Percentiles rank a stretch among this genome's conserved stretches.
phyloP scores from a whole-genome alignment of 2,329 filamentous ascomycete genomes.

The Cordyceps javanica region DNA sequence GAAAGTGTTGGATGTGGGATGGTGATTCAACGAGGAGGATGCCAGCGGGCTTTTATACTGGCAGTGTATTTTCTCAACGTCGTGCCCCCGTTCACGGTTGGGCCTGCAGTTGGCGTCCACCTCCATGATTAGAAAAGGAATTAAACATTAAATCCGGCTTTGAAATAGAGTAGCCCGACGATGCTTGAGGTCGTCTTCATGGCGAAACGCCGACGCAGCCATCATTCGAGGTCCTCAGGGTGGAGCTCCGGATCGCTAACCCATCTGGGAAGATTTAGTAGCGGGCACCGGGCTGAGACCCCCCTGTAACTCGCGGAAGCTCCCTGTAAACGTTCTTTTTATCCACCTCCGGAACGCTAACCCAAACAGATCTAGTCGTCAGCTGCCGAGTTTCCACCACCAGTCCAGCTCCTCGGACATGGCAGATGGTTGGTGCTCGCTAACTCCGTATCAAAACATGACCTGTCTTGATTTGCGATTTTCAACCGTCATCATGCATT shows the following conservation, averaged over 20 bases:
- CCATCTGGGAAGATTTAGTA: background rate
- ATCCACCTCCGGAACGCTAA: slow-evolving; percentile 2
- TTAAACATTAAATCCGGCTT: background rate
- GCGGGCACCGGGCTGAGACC: too few relatives aligned
- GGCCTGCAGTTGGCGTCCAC: background rate
- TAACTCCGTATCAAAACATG: slow-evolving; percentile 2
- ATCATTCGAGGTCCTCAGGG: background rate
- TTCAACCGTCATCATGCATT: background rate
- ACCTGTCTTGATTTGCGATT: too few relatives aligned
- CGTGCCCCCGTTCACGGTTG: background rate
- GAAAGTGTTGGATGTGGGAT: background rate
- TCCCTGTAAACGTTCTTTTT: background rate
- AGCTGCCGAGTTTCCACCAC: background rate
- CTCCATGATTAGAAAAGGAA: background rate
- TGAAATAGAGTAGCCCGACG: background rate
- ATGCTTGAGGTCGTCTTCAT: background rate
- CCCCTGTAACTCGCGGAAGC: background rate
- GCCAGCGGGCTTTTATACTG: background rate
- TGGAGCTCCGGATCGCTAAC: slow-evolving; percentile 13
- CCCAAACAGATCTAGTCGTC: background rate
- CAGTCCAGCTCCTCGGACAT: background rate
- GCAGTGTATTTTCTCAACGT: background rate
- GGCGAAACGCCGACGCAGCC: background rate
- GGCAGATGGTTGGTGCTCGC: background rate
- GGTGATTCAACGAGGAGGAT: background rate